Conservation (phyloP, 495 filamentous ascomycete species). For the Cryomyces antarcticus region DNA sequence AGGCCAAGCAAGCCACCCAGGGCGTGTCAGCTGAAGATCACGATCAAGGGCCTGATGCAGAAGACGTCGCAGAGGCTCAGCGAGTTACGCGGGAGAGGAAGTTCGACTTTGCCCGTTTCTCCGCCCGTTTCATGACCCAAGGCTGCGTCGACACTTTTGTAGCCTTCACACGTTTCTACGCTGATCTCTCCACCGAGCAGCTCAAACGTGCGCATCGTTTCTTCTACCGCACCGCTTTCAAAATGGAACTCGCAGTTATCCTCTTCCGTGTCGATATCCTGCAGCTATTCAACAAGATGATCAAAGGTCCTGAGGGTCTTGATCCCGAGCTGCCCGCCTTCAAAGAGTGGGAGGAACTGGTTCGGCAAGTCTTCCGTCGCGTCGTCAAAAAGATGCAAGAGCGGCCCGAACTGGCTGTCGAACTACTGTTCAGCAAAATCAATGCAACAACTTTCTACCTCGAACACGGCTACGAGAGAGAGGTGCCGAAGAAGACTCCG, state of each 20-base stretch:
- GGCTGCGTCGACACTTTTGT: conserved; percentile 80
- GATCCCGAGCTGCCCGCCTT: conserved; percentile 39
- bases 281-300: conserved; percentile 69
- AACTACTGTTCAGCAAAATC: conserved; percentile 89
- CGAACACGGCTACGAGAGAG: conserved; percentile 76
- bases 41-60: conserved; percentile 41
- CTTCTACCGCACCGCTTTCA: conserved; percentile 88
- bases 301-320: conserved; percentile 71
- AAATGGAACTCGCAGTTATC: conserved; percentile 72
- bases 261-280: conserved; percentile 84
- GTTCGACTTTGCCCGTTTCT: conserved; percentile 81
- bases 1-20: conserved; percentile 21
- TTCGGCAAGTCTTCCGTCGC: conserved; percentile 36
- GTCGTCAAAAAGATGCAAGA: conserved; percentile 69
- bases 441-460: conserved; percentile 64
- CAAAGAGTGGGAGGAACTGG: conserved; percentile 84
- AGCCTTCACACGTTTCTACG: conserved; percentile 56
- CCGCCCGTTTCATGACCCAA: conserved; percentile 61
- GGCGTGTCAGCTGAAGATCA: conserved; percentile 17
- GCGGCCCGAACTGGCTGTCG: conserved; percentile 62
- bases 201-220: conserved; percentile 88
- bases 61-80: conserved; percentile 47
- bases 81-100: conserved; percentile 58
- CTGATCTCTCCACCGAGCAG: conserved; percentile 59
- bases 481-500: conserved; percentile 37